Percentiles rank a stretch among this genome's conserved stretches.
phyloP scores from a whole-genome alignment of 1,284 basidiomycete species.

The Malassezia dermatis region DNA sequence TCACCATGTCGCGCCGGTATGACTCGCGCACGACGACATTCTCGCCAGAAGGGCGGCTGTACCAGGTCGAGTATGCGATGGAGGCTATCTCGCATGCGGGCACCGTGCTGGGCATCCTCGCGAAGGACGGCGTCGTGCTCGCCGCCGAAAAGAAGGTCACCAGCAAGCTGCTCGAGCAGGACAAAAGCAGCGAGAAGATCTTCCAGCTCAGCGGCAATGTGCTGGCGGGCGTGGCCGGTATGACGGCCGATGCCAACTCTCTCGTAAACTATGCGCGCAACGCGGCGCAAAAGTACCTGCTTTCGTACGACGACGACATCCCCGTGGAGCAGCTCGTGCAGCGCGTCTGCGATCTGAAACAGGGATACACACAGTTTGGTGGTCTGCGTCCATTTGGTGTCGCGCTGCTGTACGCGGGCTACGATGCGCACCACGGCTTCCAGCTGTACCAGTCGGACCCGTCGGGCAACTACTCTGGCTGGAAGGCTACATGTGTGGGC shows the following conservation, averaged over 20 bases:
- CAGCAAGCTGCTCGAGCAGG: conserved; percentile 89
- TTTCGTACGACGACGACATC: conserved; percentile 90
- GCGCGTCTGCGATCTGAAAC: conserved; percentile 89
- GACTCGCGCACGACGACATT: conserved; percentile 45
- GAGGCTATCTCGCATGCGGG: conserved; percentile 95
- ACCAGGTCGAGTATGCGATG: conserved; percentile 93
- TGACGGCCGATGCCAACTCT: conserved; percentile 94
- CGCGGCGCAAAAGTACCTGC: conserved; percentile 74
- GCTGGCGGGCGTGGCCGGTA: conserved; percentile 84
- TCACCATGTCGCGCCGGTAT: conserved; percentile 43
- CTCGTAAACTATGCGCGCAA: conserved; percentile 88
- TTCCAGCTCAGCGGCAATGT: conserved; percentile 86
- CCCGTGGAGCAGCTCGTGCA: conserved; percentile 93
- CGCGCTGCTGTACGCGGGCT: conserved; percentile 87
- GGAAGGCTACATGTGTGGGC: conserved; percentile 97
- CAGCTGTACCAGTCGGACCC: conserved; percentile 98
- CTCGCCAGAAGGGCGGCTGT: conserved; percentile 49
- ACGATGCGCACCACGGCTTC: conserved; percentile 90
- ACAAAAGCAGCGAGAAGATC: conserved; percentile 86
- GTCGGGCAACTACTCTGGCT: conserved; percentile 94
- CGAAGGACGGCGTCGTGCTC: conserved; percentile 80
- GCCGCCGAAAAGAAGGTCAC: conserved; percentile 99
- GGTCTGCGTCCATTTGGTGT: conserved; percentile 97
- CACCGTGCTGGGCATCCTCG: conserved; percentile 85
- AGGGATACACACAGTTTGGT: conserved; percentile 95